These are phyloP conservation scores for Diatrype stigma DNA, from an alignment of 2,329 filamentous ascomycete species.

Conservation along the genomic window DNA sequence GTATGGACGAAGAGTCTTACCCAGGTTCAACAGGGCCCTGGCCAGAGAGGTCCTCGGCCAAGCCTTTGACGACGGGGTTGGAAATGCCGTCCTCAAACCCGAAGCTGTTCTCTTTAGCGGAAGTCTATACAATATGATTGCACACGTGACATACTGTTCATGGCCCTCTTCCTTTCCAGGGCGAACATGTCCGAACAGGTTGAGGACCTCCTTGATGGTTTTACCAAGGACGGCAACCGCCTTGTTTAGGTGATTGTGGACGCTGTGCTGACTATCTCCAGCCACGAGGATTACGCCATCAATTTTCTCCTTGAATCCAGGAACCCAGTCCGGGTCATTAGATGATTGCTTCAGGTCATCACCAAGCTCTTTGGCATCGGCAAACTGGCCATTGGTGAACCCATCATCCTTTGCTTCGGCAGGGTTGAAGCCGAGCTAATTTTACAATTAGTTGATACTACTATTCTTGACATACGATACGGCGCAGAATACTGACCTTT, in stretches of 20 bases:
- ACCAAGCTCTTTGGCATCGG: conserved; percentile 24
- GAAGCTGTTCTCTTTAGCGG: conserved; percentile 24
- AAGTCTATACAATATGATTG: conserved; percentile 11
- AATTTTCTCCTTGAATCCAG: conserved; percentile 28
- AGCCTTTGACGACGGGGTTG: conserved; percentile 32
- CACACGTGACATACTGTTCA: conserved; percentile 29
- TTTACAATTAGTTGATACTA: background rate
- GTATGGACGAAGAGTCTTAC: conserved; percentile 1
- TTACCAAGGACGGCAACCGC: conserved; percentile 25
- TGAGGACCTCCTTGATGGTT: conserved; percentile 26
- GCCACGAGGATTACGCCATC: conserved; percentile 33
- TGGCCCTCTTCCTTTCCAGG: conserved; percentile 31
- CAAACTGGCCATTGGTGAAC: conserved; percentile 32
- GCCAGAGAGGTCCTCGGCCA: conserved; percentile 20
- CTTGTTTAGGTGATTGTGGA: conserved; percentile 23
- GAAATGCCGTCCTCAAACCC: conserved; percentile 39
- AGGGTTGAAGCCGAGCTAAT: conserved; percentile 21
- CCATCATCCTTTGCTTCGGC: conserved; percentile 26
- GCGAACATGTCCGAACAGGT: conserved; percentile 27
- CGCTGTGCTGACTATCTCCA: conserved; percentile 23
- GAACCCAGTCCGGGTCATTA: conserved; percentile 21
- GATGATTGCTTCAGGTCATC: conserved; percentile 14
- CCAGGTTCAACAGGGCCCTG: conserved; percentile 24
- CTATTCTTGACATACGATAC: background rate
- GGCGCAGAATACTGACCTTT: background rate